Base-by-base conservation (phyloP, 225 moss, liverwort and hornwort species). In the Straminergon stramineum region DNA sequence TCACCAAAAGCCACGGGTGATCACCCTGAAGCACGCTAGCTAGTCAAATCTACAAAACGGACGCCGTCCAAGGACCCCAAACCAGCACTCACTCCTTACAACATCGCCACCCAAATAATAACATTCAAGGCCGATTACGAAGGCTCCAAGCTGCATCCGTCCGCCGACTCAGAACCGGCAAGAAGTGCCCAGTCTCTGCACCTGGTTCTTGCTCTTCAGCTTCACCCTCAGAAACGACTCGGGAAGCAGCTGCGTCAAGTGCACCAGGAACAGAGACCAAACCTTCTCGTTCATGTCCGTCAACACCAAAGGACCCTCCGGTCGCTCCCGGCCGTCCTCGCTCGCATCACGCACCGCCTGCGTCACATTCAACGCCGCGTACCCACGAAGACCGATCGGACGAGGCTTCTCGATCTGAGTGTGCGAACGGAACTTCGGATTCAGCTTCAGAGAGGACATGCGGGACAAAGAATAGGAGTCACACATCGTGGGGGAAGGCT, bases 151-250 rank as follows among this genome's bases (percentile, higher is more conserved):
- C 67, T 14, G 70, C 83, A 87, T 77, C 84, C 76, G 61, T 13
- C 22, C 26, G 74, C 27, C n/a, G 6, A 61, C 32, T 96, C 93
- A 98, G 92, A 98, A 98, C 80, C 94, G 95, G 93, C 98, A 98
- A 75, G 98, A 98, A 34, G 96, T 95, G 70, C 98, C 98, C 13
- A 98, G 97, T 88, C 97, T 92, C 87, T 92, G 96, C 10, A 94
- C 88, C 89, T 94, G 95, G 90, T 91, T 96, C 87, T 93, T 95
- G 91, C 93, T 96, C 92, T 95, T 95, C 84, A 89, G 89, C 93
- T 94, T 95, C 91, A 93, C 94, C 81, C 85, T 93, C 75, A 86
- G 92, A 51, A 96, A 96, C 17, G 92, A 94, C 35, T 92, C 92
- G 0, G 93, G 93, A 57, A 98, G 89, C 37, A 96, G 91, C 65